Evolutionary conservation across 202 grass and related monocot species (phyloP).

Genomic region (Saccharum hybrid): DNA sequence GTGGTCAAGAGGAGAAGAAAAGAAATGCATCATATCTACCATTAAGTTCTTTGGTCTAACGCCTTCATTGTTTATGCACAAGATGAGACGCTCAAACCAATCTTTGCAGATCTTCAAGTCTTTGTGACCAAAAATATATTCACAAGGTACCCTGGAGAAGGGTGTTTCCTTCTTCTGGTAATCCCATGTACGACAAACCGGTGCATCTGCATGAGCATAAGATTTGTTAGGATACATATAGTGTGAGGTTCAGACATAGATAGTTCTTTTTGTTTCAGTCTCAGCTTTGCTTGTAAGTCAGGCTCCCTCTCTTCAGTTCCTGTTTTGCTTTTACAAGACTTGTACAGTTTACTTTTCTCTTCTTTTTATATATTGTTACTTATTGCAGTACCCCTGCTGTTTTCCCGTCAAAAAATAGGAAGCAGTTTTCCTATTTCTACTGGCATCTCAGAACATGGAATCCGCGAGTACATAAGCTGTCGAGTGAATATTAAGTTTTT

Average conservation of each 20-base stretch:
- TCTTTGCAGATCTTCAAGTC: conserved; percentile 64
- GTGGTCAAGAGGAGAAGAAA: conserved; percentile 19
- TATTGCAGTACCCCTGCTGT: neutral
- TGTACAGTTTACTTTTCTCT: neutral
- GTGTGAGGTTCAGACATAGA: conserved; percentile 1
- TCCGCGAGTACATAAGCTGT: neutral
- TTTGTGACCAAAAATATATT: conserved; percentile 82
- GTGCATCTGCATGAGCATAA: conserved; percentile 71
- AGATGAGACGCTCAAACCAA: conserved; percentile 65
- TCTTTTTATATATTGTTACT: neutral
- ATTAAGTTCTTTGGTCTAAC: conserved; percentile 81
- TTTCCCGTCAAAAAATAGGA: neutral
- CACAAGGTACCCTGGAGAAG: conserved; percentile 68
- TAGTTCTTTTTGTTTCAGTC: conserved; percentile 20
- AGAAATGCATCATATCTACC: conserved; percentile 58
- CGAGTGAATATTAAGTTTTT: neutral
- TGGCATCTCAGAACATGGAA: neutral
- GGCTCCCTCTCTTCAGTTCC: neutral
- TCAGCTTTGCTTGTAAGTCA: neutral
- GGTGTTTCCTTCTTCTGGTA: conserved; percentile 47
- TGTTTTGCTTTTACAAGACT: conserved; percentile 1
- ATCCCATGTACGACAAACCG: conserved; percentile 71
- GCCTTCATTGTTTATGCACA: conserved; percentile 51
- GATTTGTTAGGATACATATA: conserved; percentile 25
- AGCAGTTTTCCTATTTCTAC: conserved; percentile 1